Evolutionary conservation across 441 rosid genomes (phyloP).

Genomic region (Populus tomentosa): DNA sequence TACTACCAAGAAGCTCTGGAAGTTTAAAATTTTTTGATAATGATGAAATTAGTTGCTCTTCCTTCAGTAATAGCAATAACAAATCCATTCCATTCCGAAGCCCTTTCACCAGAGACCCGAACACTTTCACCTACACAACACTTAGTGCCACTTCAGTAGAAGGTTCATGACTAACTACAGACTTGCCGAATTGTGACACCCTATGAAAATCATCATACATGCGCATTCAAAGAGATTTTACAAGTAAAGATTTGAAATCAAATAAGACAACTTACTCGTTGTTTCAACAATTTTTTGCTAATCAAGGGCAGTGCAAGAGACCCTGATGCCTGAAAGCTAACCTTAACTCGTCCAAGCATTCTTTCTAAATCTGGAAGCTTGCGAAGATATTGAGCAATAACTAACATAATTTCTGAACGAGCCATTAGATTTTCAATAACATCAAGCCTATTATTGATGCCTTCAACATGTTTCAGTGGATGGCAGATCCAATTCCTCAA

Average conservation of each 20-base stretch:
- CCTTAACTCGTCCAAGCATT: constrained; percentile 75
- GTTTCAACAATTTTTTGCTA: constrained; percentile 70
- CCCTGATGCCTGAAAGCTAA: constrained; percentile 63
- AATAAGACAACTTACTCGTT: constrained; percentile 44
- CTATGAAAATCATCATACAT: not conserved
- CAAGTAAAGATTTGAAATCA: not conserved
- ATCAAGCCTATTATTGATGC: constrained; percentile 77
- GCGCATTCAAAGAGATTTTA: not conserved
- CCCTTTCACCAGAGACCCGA: constrained; percentile 85
- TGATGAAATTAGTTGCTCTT: constrained; percentile 35
- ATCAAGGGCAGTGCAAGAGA: constrained; percentile 59
- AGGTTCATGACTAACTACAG: not conserved
- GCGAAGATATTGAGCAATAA: constrained; percentile 57
- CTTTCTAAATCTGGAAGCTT: constrained; percentile 89
- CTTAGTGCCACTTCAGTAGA: not conserved
- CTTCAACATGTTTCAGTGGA: constrained; percentile 71
- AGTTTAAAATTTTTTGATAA: constrained; percentile 52
- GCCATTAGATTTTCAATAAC: constrained; percentile 54
- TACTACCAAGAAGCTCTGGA: constrained; percentile 52
- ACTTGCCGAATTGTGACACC: not conserved
- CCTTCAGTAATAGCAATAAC: constrained; percentile 53
- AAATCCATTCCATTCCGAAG: constrained; percentile 73
- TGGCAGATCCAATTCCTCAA: constrained; percentile 94
- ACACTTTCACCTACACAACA: constrained; percentile 66
- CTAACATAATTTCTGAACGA: constrained; percentile 49